phyloP scores from a whole-genome alignment of 2,329 filamentous ascomycete genomes.

The Scleromitrula shiraiana region DNA sequence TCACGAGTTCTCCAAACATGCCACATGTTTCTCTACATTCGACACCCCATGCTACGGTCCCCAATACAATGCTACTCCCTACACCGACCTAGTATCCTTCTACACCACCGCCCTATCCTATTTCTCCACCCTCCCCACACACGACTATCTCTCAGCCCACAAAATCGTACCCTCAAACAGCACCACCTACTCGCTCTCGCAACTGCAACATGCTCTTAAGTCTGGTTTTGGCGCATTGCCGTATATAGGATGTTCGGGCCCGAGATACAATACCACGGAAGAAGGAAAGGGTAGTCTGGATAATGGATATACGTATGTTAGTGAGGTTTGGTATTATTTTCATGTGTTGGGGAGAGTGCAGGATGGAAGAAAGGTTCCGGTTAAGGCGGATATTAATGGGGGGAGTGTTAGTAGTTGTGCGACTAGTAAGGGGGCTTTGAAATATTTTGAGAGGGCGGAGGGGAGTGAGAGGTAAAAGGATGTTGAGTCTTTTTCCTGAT shows the following conservation, averaged over 20 bases:
- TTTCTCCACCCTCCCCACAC: slow-evolving; percentile 52
- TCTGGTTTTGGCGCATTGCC: slow-evolving; percentile 45
- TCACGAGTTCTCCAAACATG: slow-evolving; percentile 62
- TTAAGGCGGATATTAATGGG: slow-evolving; percentile 36
- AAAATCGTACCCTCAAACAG: slow-evolving; percentile 50
- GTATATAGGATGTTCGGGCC: slow-evolving; percentile 54
- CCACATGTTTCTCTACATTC: slow-evolving; percentile 59
- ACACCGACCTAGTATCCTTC: background rate
- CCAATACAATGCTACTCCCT: slow-evolving; percentile 26
- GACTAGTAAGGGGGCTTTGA: slow-evolving; percentile 42
- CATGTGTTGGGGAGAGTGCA: slow-evolving; percentile 52
- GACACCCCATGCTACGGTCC: slow-evolving; percentile 58
- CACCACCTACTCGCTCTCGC: slow-evolving; percentile 45
- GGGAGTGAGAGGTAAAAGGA: slow-evolving; percentile 5
- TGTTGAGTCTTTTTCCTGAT: too few relatives aligned
- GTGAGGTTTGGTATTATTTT: slow-evolving; percentile 61
- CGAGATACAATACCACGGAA: slow-evolving; percentile 50
- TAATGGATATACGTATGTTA: slow-evolving; percentile 47
- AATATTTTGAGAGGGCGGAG: slow-evolving; percentile 44
- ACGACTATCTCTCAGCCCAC: slow-evolving; percentile 46
- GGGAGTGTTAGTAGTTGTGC: slow-evolving; percentile 47
- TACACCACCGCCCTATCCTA: slow-evolving; percentile 44
- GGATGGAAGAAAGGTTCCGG: slow-evolving; percentile 27
- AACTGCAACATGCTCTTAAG: slow-evolving; percentile 44
- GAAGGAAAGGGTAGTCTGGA: slow-evolving; percentile 47